Evolutionary conservation across 441 rosid species (phyloP), one percentile per base, ranked within the genome.

Genomic region (Jatropha multifida): DNA sequence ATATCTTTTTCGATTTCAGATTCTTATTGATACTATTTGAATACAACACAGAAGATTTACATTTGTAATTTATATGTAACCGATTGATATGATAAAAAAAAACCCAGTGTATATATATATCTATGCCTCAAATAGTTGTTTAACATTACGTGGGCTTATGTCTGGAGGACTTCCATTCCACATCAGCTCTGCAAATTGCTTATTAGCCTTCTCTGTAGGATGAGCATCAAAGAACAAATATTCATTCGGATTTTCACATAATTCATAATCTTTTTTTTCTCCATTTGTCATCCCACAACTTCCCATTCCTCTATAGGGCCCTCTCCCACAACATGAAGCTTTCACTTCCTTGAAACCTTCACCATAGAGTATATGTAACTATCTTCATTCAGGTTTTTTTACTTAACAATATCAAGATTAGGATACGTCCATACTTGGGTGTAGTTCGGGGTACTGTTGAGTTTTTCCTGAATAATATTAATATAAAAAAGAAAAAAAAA

Each of bases 161-260:
- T 59, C n/a, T 0, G 46, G 20, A 4, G 67, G 20, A 7, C 37
- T 27, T 40, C 80, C 73, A 13, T 68, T 59, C 67, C 79, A 44
- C 18, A 75, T 15, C 14, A 76, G 56, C 44, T 65, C 18, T 4
- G 77, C 64, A 40, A 74, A 27, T 65, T 74, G 77, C 14, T 51
- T 0, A 68, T 81, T 27, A 18, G 69, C 67, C 44, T 55, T 15
- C 48, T 76, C 73, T n/a, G 69, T n/a, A 2, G 69, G 68, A 65
- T 76, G 79, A 3, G 40, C 65, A 66, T 80, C 83, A 54, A 76
- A 81, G 56, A 65, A 81, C 63, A 81, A 56, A 62, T 65, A 81
- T 13, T 69, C 69, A 62, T 68, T 75, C 0, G 78, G 59, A 75
- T 75, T 49, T 10, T 75, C 48, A 26, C 77, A 75, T 7, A 75